phyloP scores from a whole-genome alignment of 192 early-diverging fungal genomes.

The Piromyces finnis region DNA sequence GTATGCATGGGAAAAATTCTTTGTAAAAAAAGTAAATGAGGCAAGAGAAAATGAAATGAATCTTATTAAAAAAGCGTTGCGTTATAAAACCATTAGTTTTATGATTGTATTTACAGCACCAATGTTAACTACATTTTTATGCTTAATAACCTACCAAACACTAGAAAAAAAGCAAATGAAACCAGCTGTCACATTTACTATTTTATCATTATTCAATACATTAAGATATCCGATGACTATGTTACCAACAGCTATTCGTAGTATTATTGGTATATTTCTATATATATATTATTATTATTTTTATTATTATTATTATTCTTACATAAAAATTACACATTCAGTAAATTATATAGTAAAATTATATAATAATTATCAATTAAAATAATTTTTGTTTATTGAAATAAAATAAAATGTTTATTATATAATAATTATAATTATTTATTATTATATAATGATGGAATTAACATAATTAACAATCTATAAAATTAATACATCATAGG shows the following conservation, averaged over 20 bases:
- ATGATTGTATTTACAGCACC: slow-evolving; percentile 50
- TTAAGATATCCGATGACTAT: slow-evolving; percentile 49
- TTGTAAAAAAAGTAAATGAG: slow-evolving; percentile 28
- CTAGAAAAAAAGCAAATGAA: slow-evolving; percentile 19
- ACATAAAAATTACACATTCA: no score
- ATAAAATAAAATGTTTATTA: no score
- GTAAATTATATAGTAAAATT: no score
- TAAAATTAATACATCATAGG: background rate
- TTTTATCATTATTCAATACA: slow-evolving; percentile 50
- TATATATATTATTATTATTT: no score
- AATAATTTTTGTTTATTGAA: no score
- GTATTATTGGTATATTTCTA: slow-evolving; percentile 19
- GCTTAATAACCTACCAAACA: slow-evolving; percentile 12
- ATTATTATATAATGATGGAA: no score
- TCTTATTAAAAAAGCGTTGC: slow-evolving; percentile 22
- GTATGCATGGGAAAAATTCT: slow-evolving; percentile 55
- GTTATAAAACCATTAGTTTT: slow-evolving; percentile 7
- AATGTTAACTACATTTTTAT: slow-evolving; percentile 20
- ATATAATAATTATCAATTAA: no score
- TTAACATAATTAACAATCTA: no score
- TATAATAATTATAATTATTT: no score
- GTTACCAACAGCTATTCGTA: slow-evolving; percentile 43
- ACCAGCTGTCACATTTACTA: slow-evolving; percentile 29
- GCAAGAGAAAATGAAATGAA: slow-evolving; percentile 37
- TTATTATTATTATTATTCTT: no score